Conservation (phyloP, 345 rosid species). For the Eucalyptus polyanthemos region DNA sequence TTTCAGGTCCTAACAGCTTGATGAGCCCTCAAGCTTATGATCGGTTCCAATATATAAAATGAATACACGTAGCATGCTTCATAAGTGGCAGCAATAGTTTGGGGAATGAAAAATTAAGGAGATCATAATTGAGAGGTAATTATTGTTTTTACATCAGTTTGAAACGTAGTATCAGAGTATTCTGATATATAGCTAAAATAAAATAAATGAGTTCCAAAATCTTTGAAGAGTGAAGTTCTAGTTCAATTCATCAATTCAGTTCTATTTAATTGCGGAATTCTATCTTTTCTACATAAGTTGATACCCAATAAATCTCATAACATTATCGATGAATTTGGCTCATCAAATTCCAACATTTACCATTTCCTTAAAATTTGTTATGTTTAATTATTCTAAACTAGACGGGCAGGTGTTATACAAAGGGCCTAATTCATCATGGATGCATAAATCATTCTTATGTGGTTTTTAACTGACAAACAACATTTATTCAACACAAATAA, state of each 20-base stretch:
- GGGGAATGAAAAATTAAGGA: neutral
- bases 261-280: neutral
- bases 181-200: neutral
- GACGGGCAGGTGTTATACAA: rapidly evolving
- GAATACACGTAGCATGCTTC: neutral
- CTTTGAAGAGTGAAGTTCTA: rapidly evolving
- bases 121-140: neutral
- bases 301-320: neutral
- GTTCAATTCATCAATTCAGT: neutral
- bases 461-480: too few species aligned
- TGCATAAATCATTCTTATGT: neutral
- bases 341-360: neutral
- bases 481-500: too few species aligned
- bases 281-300: neutral
- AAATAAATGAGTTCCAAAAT: neutral
- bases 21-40: neutral
- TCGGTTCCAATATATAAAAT: neutral
- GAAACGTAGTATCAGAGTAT: neutral
- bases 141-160: neutral
- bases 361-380: neutral
- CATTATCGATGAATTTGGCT: neutral
- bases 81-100: neutral
- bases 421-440: neutral
- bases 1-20: neutral
- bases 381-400: neutral